Evolutionary conservation across 1,284 basidiomycete species (phyloP), one percentile per base, ranked within the genome.

Genomic region (Leccinum ponderosum): DNA sequence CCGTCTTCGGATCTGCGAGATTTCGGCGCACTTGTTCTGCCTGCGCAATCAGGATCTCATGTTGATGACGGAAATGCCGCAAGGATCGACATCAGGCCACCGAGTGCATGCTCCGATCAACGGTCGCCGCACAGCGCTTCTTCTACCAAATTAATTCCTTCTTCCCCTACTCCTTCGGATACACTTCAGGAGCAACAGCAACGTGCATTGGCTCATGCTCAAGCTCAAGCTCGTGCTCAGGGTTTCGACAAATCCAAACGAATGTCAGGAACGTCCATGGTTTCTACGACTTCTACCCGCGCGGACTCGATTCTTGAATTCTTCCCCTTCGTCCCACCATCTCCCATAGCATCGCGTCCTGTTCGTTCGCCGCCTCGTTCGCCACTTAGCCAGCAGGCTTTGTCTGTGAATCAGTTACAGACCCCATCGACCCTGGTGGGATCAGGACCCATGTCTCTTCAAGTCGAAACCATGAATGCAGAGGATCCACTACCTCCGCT

Each of bases 311-410:
- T 93, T 64, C 80, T 93, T 22, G 90, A 91, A 74, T 87, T 84
- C 25, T 93, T 93, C 81, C 90, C 90, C 48, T 93, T 93, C 71
- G 90, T 93, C 7, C 91, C 91, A 22, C 91, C 91, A 1, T 91
- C 89, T 4, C 91, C 91, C 6, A 92, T 93, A 64, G 90, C 89
- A 15, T 84, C 89, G 66, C 80, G 87, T 54, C 91, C 90, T 9
- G 78, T 86, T 65, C 81, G 90, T 64, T 86, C 90, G 3, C 89
- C 90, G 3, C 87, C 87, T 33, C 84, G 86, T 58, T 91, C 89
- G 17, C 90, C 89, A 17, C 78, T 88, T 35, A 80, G 75, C 33
- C 83, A 87, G 69, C 84, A 87, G 63, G 77, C 82, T 29, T 82
- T 83, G 65, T 75, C 73, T 53, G 67, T 69, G 35, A 58, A 67